Conservation (phyloP, 176 grass and related monocot species). For the Dactylis glomerata region DNA sequence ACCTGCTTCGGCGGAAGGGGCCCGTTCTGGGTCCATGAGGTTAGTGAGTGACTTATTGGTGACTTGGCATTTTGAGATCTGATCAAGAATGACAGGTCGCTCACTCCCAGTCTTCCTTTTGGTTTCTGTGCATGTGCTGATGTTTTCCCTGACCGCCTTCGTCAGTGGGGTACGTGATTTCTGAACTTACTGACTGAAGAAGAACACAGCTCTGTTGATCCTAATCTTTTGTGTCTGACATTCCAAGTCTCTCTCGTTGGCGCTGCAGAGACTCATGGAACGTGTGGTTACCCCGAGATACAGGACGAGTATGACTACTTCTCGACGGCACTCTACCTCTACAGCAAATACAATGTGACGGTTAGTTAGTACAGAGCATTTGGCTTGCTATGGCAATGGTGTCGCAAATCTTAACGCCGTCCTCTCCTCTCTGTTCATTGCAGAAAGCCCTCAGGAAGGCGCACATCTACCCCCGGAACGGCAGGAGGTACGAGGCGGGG, state of each 20-base stretch:
- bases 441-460: constrained; percentile 45
- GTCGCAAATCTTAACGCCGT: too few species aligned
- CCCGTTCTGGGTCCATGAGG: constrained; percentile 89
- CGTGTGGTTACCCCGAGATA: constrained; percentile 84
- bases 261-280: constrained; percentile 85
- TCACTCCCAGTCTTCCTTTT: constrained; percentile 31
- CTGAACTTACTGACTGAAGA: constrained; percentile 6
- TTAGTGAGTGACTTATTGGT: not conserved
- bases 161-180: constrained; percentile 80
- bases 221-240: not conserved
- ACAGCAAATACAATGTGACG: constrained; percentile 88
- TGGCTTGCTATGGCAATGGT: too few species aligned
- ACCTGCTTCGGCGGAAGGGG: constrained; percentile 79
- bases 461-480: not conserved
- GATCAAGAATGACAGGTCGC: not conserved
- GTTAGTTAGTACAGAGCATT: constrained; percentile 38
- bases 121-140: constrained; percentile 43
- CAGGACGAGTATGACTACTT: constrained; percentile 93
- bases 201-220: not conserved
- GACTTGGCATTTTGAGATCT: not conserved
- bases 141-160: constrained; percentile 12
- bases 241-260: not conserved
- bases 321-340: constrained; percentile 69
- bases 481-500: constrained; percentile 17
- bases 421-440: too few species aligned